Evolutionary conservation across 768 basidiomycete genomes (phyloP).

Genomic region (Boletus barrowsii): DNA sequence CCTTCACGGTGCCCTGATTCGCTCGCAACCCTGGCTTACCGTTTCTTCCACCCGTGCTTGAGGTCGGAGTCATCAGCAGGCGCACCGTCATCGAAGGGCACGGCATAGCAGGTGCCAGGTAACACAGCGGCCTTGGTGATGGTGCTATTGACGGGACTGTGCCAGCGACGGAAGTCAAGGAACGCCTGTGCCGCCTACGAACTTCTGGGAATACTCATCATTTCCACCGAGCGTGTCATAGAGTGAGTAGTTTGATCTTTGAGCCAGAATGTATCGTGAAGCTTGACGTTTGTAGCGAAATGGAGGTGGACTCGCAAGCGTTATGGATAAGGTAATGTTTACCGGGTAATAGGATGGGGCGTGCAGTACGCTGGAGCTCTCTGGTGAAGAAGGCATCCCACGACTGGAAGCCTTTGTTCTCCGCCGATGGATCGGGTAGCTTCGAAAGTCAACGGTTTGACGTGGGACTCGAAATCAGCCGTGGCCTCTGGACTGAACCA

Average conservation of each 20-base stretch:
- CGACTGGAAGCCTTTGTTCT: background rate
- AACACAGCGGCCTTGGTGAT: constrained; percentile 31
- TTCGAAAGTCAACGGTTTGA: background rate
- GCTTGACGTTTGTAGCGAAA: constrained; percentile 35
- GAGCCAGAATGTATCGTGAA: constrained; percentile 52
- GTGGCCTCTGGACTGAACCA: background rate
- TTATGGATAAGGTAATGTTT: constrained; percentile 12
- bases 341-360: background rate
- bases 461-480: background rate
- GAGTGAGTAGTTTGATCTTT: constrained; percentile 59
- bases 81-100: constrained; percentile 7
- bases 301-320: constrained; percentile 53
- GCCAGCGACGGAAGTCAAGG: no score
- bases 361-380: background rate
- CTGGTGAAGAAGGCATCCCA: constrained; percentile 1
- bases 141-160: constrained; percentile 37
- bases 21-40: no score
- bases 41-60: no score
- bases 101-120: constrained; percentile 8
- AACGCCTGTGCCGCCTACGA: constrained; percentile 41
- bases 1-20: no score
- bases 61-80: background rate
- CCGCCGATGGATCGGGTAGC: background rate
- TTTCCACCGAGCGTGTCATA: constrained; percentile 44
- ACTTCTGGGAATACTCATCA: constrained; percentile 30